Evolutionary conservation across 176 grass and related monocot genomes (phyloP).

Genomic region (Tillandsia fasciculata): DNA sequence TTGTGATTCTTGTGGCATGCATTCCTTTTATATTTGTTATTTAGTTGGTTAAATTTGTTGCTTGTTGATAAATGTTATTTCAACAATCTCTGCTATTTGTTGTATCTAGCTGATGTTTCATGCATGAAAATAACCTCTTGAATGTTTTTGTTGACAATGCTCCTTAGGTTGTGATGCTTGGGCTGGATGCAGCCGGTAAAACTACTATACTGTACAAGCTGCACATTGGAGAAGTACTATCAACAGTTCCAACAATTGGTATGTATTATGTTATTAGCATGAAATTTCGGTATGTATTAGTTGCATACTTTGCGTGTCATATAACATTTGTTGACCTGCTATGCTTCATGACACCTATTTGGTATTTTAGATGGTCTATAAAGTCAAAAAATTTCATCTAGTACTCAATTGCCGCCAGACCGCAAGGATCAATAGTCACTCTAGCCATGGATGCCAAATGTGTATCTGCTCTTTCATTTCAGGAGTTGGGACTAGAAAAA

Average conservation of each 20-base stretch:
- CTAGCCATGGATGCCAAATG: too few species aligned
- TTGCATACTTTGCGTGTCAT: background rate
- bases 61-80: too few species aligned
- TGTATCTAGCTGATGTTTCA: background rate
- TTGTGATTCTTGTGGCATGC: background rate
- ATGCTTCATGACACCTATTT: too few species aligned
- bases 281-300: background rate
- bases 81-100: background rate
- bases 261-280: background rate
- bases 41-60: background rate
- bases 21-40: background rate
- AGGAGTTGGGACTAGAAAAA: too few species aligned
- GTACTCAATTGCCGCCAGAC: too few species aligned
- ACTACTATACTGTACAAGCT: constrained; percentile 95
- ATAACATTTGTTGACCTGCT: too few species aligned
- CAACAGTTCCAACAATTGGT: constrained; percentile 94
- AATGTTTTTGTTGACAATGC: background rate
- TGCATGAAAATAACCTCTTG: background rate
- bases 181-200: constrained; percentile 89
- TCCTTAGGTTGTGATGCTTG: constrained; percentile 90
- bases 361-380: too few species aligned
- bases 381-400: too few species aligned
- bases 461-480: too few species aligned
- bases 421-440: too few species aligned
- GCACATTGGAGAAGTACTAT: constrained; percentile 93